Evolutionary conservation across 2,329 filamentous ascomycete genomes (phyloP), one percentile per base, ranked within the genome.

Genomic region (Hymenoscyphus repandus): DNA sequence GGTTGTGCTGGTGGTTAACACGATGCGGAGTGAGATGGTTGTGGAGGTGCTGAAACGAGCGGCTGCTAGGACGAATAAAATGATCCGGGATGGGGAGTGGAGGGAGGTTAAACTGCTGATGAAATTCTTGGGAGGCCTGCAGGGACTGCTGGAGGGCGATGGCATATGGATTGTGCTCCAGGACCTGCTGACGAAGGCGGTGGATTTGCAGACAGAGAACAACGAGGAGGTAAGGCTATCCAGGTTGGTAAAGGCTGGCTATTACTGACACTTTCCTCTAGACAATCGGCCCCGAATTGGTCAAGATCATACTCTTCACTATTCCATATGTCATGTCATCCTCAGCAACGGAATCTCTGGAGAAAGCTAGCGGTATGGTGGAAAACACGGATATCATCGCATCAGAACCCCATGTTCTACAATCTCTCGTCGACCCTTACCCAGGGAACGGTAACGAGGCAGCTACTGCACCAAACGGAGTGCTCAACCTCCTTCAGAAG

Each of bases 351-450:
- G 81, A 83, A 45, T 84, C 86, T 64, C 82, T 85, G 60, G 77
- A 86, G 58, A 87, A 87, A 64, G 90, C 90, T 2, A 77, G 79
- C 1, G 83, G 88, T 42, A 75, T 97, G 47, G 83, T 99, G 66
- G 88, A 95, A 58, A 96, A 95, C 74, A 97, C 93, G 1, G 91
- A 93, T 50, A 90, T 97, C 58, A 95, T 97, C 61, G 90, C 92
- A 10, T 88, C 86, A 2, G 90, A 93, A 56, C 87, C 88, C 10
- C 89, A 96, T 66, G 79, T 87, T 2, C 77, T 97, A 33, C 91
- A 96, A 66, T 77, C 83, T 27, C 73, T 96, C 49, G 89, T 97
- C 45, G 89, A 96, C 60, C 90, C 91, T 1, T 96, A 92, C 66
- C 82, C 82, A 47, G 76, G 77, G 5, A 81, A 85, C 49, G 77